These are phyloP conservation scores for Neurospora sp. DNA, from an alignment of 495 filamentous ascomycete species.

Conservation along the genomic window DNA sequence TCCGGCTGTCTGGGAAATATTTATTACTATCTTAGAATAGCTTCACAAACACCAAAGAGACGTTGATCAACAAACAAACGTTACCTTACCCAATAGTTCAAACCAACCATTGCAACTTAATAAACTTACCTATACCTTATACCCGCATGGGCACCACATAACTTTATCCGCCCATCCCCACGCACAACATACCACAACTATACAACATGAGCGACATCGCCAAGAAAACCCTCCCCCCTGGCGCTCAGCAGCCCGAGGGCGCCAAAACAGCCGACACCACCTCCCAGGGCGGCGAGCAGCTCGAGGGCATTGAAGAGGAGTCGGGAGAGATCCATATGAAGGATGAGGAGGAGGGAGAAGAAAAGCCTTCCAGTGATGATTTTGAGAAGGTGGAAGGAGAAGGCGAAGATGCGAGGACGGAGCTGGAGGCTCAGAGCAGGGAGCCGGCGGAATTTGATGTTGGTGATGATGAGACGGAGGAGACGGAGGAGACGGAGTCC, in stretches of 20 bases:
- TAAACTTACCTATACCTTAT: neutral
- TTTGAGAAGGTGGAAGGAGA: neutral
- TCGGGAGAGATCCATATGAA: slow-evolving; percentile 9
- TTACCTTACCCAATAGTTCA: neutral
- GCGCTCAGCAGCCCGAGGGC: slow-evolving; percentile 10
- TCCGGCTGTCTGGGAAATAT: neutral
- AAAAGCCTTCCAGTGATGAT: neutral
- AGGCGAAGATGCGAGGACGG: neutral
- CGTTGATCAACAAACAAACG: neutral
- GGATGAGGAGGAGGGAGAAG: slow-evolving; percentile 3
- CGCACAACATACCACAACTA: neutral
- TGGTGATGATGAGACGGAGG: neutral
- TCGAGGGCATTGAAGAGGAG: slow-evolving; percentile 10
- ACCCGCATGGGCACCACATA: neutral
- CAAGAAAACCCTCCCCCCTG: slow-evolving; percentile 18
- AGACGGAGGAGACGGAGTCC: neutral
- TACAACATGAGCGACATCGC: slow-evolving; percentile 21
- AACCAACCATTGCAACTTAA: neutral
- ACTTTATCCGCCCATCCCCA: neutral
- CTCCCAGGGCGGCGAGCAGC: slow-evolving; percentile 4
- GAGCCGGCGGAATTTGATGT: slow-evolving; percentile 40
- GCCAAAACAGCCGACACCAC: slow-evolving; percentile 9
- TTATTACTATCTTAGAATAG: neutral
- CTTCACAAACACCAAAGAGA: neutral
- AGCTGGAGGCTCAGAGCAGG: slow-evolving; percentile 3